Conservation (phyloP, 2,329 filamentous ascomycete genomes). For the Verticillium zaregamsianum region DNA sequence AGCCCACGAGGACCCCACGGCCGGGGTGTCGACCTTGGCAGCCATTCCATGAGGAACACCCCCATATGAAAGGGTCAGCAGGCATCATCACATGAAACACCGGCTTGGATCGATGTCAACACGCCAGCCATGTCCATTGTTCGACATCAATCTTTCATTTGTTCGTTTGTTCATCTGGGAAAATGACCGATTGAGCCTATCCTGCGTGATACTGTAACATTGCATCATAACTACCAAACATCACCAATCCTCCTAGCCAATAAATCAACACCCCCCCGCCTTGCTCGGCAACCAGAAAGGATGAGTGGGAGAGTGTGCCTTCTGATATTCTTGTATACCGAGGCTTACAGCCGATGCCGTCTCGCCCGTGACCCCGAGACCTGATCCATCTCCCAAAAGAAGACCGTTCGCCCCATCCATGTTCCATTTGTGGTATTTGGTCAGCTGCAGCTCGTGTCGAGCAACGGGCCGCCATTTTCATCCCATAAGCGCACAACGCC, state of each 20-base stretch:
- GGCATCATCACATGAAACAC: too few relatives aligned
- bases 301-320: not conserved
- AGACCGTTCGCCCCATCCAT: not conserved
- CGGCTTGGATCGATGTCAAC: too few relatives aligned
- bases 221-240: not conserved
- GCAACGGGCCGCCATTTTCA: not conserved
- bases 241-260: not conserved
- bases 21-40: too few relatives aligned
- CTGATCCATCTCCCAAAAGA: not conserved
- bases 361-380: not conserved
- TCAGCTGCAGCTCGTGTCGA: not conserved
- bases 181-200: not conserved
- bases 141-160: not conserved
- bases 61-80: too few relatives aligned
- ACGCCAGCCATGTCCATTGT: too few relatives aligned
- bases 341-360: not conserved
- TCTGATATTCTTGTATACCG: not conserved
- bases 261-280: not conserved
- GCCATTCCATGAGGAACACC: too few relatives aligned
- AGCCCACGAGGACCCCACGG: too few relatives aligned
- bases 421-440: not conserved
- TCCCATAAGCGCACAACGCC: not conserved
- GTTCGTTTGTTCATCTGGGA: not conserved
- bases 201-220: not conserved
- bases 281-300: not conserved